Evolutionary conservation across 371 early-diverging fungal genomes (phyloP).

Genomic region (Phascolomyces articulosus): DNA sequence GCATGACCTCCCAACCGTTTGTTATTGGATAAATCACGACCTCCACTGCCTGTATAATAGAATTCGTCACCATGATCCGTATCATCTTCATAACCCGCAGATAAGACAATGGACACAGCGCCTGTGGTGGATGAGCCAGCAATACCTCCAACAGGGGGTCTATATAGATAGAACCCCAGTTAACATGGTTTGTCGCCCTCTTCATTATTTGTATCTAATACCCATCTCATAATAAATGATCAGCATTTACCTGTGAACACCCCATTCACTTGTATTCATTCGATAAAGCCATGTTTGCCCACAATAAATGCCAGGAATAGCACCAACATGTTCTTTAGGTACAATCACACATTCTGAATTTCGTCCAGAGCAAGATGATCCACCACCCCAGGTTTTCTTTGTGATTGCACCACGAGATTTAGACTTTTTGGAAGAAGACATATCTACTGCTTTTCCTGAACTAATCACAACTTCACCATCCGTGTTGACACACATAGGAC

Average conservation of each 20-base stretch:
- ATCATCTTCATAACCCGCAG: constrained; percentile 56
- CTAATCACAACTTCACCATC: constrained; percentile 34
- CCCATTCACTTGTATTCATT: constrained; percentile 47
- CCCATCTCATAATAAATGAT: too few species aligned
- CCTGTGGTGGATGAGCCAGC: constrained; percentile 46
- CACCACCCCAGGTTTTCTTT: constrained; percentile 54
- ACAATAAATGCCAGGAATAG: constrained; percentile 65
- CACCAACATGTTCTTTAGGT: constrained; percentile 43
- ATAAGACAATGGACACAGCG: constrained; percentile 40
- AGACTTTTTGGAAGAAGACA: constrained; percentile 35
- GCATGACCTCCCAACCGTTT: constrained; percentile 47
- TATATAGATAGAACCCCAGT: neutral
- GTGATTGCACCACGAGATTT: constrained; percentile 48
- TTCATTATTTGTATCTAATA: too few species aligned
- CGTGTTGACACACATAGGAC: constrained; percentile 51
- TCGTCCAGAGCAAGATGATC: constrained; percentile 49
- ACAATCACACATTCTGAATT: constrained; percentile 50
- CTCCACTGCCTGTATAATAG: constrained; percentile 62
- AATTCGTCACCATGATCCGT: constrained; percentile 62
- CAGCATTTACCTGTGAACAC: constrained; percentile 52
- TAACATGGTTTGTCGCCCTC: too few species aligned
- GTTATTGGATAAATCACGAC: constrained; percentile 29
- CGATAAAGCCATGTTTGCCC: constrained; percentile 57
- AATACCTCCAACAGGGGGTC: constrained; percentile 56
- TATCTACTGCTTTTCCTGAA: constrained; percentile 42